Conservation (phyloP, 2,329 filamentous ascomycete genomes). For the Escovopsis weberi region DNA sequence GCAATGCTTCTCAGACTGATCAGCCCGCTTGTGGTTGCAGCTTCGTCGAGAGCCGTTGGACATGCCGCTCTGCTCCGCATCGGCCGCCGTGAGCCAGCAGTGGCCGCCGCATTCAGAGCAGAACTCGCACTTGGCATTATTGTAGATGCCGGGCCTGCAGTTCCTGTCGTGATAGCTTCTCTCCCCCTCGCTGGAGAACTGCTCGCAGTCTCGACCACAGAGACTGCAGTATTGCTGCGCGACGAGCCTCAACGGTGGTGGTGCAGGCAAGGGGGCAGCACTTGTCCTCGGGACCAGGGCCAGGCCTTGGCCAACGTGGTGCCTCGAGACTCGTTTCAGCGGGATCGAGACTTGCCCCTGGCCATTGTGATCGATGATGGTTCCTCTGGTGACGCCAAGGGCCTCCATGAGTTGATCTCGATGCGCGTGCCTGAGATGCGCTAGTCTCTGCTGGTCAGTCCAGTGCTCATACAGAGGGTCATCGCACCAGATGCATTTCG, state of each 20-base stretch:
- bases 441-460: constrained; percentile 10
- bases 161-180: constrained; percentile 2
- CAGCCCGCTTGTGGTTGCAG: constrained; percentile 1
- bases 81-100: background rate
- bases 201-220: constrained; percentile 2
- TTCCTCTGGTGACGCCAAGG: constrained; percentile 3
- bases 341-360: constrained; percentile 1
- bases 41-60: background rate
- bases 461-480: constrained; percentile 17
- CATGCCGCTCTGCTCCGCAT: constrained; percentile 1
- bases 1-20: constrained; percentile 1
- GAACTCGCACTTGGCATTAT: constrained; percentile 4
- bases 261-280: background rate
- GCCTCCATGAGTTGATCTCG: constrained; percentile 8
- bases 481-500: constrained; percentile 23
- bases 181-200: constrained; percentile 3
- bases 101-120: constrained; percentile 5
- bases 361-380: background rate
- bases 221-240: constrained; percentile 4
- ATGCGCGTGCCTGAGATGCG: constrained; percentile 19
- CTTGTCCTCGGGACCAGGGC: background rate
- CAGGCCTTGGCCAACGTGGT: background rate
- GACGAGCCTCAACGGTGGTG: background rate
- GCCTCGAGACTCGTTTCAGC: background rate
- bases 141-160: constrained; percentile 1